Evolutionary conservation across 2,329 filamentous ascomycete species (phyloP).

Genomic region (Orbilia oligospora): DNA sequence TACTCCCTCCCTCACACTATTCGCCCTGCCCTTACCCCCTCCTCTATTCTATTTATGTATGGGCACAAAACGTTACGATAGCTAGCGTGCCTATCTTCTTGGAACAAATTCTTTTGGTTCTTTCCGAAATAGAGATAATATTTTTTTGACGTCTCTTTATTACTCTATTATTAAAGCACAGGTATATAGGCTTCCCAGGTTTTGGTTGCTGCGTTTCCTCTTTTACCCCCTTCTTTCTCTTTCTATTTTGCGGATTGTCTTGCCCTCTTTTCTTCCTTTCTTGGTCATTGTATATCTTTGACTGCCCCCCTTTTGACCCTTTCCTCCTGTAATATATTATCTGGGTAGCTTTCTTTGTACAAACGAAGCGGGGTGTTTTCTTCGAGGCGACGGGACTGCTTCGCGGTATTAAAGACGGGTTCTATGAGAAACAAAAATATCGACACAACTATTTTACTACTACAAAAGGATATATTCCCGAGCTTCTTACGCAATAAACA

Average conservation of each 20-base stretch:
- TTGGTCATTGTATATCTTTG: not conserved
- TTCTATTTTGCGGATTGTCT: not conserved
- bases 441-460: not conserved
- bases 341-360: slow-evolving; percentile 27
- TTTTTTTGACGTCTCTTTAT: slow-evolving; percentile 29
- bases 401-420: slow-evolving; percentile 15
- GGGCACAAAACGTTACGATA: slow-evolving; percentile 40
- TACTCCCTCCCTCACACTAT: not conserved
- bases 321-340: slow-evolving; percentile 50
- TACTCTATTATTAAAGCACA: slow-evolving; percentile 6
- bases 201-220: not conserved
- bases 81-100: slow-evolving; percentile 32
- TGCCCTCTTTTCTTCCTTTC: not conserved
- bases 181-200: slow-evolving; percentile 31
- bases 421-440: not conserved
- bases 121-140: slow-evolving; percentile 38
- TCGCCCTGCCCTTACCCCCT: not conserved
- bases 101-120: not conserved
- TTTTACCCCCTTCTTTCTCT: not conserved
- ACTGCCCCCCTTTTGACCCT: not conserved
- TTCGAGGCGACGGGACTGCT: slow-evolving; percentile 2
- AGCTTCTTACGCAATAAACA: not conserved
- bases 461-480: too few relatives aligned
- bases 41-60: slow-evolving; percentile 32
- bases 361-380: slow-evolving; percentile 6